Evolutionary conservation across 352 stramenopile genomes (phyloP), one percentile per base, ranked within the genome.

Genomic region (Phytophthora cryptogea): DNA sequence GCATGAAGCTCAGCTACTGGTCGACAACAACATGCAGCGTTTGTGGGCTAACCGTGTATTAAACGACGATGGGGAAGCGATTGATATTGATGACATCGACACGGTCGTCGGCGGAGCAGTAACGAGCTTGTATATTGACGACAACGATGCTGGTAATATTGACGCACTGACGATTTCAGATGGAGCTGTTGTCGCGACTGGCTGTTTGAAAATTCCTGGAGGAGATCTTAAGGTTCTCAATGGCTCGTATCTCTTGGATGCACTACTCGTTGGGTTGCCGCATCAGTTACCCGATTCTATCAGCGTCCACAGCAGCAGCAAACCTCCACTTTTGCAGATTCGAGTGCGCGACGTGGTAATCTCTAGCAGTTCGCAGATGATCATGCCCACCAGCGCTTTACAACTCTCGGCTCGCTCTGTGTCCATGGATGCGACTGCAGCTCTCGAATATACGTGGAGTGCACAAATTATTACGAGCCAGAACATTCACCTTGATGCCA

Each of bases 221-320:
- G 80, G 76, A 41, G 72, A 87, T 28, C 32, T 90, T 11, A 56
- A 46, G 10, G 62, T 88, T 8, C 44, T 70, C 1, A 90, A 88
- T 54, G 63, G 67, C 1, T 90, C 78, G 3, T 75, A 73, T 39
- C 44, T 88, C 16, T 59, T 88, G 43, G 71, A 88, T 50, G 59
- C 67, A 11, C 44, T 75, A 14, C 55, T 70, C 8, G 54, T 76
- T 8, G 54, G 59, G 3, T 43, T 60, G 13, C 51, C 54, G 10
- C 51, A 59, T 8, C 36, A 68, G 16, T 23, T 70, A 27, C 44
- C 54, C 7, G 37, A 63, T 56, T 73, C 59, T 14, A 73, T 65
- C 23, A 65, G 42, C 36, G 48, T 23, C n/a, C 45, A 63, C 11
- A 66, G 30, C 32, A 52, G 9, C 39, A 67, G n/a, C 35, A 63